phyloP scores from a whole-genome alignment of 208 protist genomes.

The Leishmania tarentolae region DNA sequence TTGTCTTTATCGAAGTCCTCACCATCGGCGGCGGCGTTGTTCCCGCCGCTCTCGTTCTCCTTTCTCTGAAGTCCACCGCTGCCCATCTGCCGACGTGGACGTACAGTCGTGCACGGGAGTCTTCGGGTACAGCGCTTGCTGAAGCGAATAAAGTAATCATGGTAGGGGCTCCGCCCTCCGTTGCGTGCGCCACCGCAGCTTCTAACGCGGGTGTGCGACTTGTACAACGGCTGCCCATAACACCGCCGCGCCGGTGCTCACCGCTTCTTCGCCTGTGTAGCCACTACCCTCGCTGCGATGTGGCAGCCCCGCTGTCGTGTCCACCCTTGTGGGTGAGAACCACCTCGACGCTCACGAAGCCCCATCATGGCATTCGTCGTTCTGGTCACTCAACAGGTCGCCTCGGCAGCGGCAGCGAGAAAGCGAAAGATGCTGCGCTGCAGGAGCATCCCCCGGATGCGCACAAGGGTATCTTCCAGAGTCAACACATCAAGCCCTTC shows the following conservation, averaged over 20 bases:
- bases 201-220: neutral
- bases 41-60: neutral
- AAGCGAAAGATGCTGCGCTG: neutral
- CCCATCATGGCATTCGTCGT: neutral
- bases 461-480: constrained; percentile 70
- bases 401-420: neutral
- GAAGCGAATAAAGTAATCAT: neutral
- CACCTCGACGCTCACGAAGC: neutral
- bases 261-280: neutral
- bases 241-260: neutral
- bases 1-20: neutral
- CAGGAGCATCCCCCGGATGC: neutral
- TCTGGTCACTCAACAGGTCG: neutral
- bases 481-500: constrained; percentile 73
- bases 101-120: neutral
- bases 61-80: neutral
- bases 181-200: too few relatives aligned
- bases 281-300: neutral
- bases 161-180: neutral
- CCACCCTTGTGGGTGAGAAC: neutral
- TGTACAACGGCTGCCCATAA: neutral
- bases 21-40: neutral
- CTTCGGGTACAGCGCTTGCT: neutral
- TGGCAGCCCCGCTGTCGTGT: neutral
- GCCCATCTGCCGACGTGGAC: neutral